Conservation (phyloP, 805 yeast species). For the Kodamaea leandrae region DNA sequence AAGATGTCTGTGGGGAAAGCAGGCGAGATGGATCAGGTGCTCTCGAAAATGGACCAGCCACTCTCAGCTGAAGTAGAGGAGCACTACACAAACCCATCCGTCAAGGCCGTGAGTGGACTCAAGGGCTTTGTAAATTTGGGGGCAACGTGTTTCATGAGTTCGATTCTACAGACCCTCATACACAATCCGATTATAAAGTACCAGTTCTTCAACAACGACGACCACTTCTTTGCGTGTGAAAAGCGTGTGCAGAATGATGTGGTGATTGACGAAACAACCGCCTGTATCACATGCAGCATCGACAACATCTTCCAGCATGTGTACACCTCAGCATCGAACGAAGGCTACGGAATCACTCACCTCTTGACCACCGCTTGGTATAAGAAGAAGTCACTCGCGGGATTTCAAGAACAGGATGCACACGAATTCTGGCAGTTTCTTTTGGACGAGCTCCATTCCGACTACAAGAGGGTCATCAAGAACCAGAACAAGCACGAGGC, state of each 20-base stretch:
- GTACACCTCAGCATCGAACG: constrained; percentile 57
- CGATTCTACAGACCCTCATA: constrained; percentile 80
- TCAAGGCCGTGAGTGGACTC: constrained; percentile 69
- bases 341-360: constrained; percentile 79
- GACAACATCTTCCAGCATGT: constrained; percentile 76
- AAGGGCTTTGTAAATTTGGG: constrained; percentile 93
- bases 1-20: not conserved
- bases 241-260: constrained; percentile 20
- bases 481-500: constrained; percentile 8
- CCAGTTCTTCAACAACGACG: constrained; percentile 68
- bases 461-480: constrained; percentile 23
- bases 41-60: too few relatives aligned
- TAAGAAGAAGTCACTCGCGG: constrained; percentile 80
- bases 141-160: constrained; percentile 95
- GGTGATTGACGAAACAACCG: constrained; percentile 27
- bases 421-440: constrained; percentile 96
- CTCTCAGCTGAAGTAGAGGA: constrained; percentile 2
- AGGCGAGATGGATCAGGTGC: too few relatives aligned
- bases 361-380: constrained; percentile 86
- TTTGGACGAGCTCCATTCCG: constrained; percentile 75
- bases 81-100: constrained; percentile 38
- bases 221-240: constrained; percentile 57
- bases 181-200: constrained; percentile 87
- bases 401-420: constrained; percentile 97
- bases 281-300: constrained; percentile 82